Evolutionary conservation across 345 rosid genomes (phyloP).

Genomic region (Camelina laxa): DNA sequence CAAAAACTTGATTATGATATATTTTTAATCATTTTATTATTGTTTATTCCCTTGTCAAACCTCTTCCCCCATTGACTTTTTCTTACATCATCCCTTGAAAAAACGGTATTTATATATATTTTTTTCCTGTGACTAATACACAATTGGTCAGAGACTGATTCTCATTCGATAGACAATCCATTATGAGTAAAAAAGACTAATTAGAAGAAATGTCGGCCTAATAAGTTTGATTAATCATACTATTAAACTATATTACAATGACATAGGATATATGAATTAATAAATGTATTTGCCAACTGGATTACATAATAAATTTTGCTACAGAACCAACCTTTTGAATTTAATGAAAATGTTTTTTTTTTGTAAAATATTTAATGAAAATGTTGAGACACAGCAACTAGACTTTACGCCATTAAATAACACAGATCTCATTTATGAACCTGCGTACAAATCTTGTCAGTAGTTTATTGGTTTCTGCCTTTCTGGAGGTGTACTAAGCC

Average conservation of each 20-base stretch:
- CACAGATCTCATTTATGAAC: slow-evolving; percentile 25
- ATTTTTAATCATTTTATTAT: background rate
- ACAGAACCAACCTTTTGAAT: slow-evolving; percentile 12
- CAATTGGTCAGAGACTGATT: slow-evolving; percentile 18
- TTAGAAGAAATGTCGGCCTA: background rate
- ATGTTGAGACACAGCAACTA: slow-evolving; percentile 28
- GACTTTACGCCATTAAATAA: slow-evolving; percentile 20
- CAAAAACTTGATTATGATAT: background rate
- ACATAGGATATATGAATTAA: too few relatives aligned
- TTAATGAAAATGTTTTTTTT: slow-evolving; percentile 28
- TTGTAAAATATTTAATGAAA: slow-evolving; percentile 28
- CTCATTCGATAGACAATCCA: background rate
- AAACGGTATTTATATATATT: background rate
- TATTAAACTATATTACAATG: background rate
- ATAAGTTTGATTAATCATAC: background rate
- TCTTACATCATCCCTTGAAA: slow-evolving; percentile 1
- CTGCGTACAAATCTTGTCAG: background rate
- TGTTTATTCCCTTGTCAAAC: slow-evolving; percentile 7
- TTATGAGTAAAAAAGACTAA: background rate
- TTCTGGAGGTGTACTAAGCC: background rate
- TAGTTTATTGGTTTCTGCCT: slow-evolving; percentile 7
- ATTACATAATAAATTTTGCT: background rate
- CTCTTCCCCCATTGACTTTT: slow-evolving; percentile 9
- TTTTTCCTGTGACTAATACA: background rate
- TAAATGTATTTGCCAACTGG: background rate